Conservation (phyloP, 257 asterid genomes). For the Solanum gracilifrons region DNA sequence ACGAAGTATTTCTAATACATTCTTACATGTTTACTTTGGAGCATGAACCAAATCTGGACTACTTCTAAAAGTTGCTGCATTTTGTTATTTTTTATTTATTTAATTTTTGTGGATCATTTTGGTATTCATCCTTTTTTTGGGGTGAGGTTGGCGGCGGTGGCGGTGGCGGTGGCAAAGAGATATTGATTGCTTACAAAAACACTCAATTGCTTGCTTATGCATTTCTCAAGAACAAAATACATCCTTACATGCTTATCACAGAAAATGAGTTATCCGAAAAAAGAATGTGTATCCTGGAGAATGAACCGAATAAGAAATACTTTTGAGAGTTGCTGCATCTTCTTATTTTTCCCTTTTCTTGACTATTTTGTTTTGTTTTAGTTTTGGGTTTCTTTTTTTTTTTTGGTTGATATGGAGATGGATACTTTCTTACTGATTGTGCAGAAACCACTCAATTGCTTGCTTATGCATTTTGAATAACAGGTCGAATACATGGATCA, state of each 20-base stretch:
- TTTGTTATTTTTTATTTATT: neutral
- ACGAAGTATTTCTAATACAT: neutral
- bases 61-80: neutral
- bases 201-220: neutral
- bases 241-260: neutral
- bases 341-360: neutral
- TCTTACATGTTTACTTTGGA: neutral
- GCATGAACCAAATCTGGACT: neutral
- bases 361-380: neutral
- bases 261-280: neutral
- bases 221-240: constrained; percentile 10
- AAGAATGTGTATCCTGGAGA: neutral
- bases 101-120: neutral
- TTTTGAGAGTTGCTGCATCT: neutral
- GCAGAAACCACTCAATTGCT: neutral
- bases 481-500: constrained; percentile 88
- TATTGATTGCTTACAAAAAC: neutral
- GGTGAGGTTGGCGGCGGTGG: too few species aligned
- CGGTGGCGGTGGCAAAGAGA: neutral
- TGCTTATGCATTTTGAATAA: neutral
- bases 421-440: neutral
- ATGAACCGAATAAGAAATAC: neutral
- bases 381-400: neutral
- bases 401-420: neutral
- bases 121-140: neutral